These are phyloP conservation scores for Barbatosphaeria neglecta DNA, from an alignment of 495 filamentous ascomycete species.

Conservation along the genomic window DNA sequence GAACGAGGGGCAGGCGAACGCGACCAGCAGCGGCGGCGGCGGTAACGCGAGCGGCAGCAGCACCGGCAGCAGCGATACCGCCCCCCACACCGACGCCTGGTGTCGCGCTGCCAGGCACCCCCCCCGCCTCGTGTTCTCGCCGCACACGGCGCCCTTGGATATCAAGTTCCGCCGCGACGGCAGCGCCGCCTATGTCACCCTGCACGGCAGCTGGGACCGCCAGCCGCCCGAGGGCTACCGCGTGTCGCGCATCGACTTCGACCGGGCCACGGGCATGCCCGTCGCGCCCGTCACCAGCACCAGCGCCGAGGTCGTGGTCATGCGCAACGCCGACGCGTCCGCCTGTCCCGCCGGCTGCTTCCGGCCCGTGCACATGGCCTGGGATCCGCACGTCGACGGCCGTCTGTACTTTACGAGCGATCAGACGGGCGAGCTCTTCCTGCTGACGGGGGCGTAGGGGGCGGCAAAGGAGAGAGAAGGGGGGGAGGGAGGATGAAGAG, in stretches of 20 bases:
- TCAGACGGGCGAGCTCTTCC: slow-evolving; percentile 29
- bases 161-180: slow-evolving; percentile 30
- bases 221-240: slow-evolving; percentile 26
- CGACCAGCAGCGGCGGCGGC: too few species aligned
- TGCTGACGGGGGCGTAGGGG: slow-evolving; percentile 17
- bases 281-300: slow-evolving; percentile 19
- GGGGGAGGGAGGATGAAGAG: too few species aligned
- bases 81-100: slow-evolving; percentile 30
- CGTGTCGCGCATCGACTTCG: slow-evolving; percentile 26
- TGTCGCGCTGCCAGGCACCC: slow-evolving; percentile 23
- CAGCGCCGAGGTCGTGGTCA: slow-evolving; percentile 23
- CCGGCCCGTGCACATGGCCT: slow-evolving; percentile 32
- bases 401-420: slow-evolving; percentile 33
- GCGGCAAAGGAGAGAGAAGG: too few species aligned
- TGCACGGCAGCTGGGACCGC: slow-evolving; percentile 41
- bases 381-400: slow-evolving; percentile 23
- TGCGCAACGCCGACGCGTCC: slow-evolving; percentile 23
- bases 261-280: slow-evolving; percentile 25
- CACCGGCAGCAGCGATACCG: slow-evolving; percentile 22
- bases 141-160: slow-evolving; percentile 41
- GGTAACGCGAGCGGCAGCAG: too few species aligned
- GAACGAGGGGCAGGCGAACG: too few species aligned
- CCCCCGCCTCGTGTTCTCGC: slow-evolving; percentile 32
- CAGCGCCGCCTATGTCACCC: slow-evolving; percentile 31
- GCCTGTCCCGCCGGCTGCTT: slow-evolving; percentile 21